phyloP scores from a whole-genome alignment of 169 alveolate genomes.

The Plasmodium malariae region DNA sequence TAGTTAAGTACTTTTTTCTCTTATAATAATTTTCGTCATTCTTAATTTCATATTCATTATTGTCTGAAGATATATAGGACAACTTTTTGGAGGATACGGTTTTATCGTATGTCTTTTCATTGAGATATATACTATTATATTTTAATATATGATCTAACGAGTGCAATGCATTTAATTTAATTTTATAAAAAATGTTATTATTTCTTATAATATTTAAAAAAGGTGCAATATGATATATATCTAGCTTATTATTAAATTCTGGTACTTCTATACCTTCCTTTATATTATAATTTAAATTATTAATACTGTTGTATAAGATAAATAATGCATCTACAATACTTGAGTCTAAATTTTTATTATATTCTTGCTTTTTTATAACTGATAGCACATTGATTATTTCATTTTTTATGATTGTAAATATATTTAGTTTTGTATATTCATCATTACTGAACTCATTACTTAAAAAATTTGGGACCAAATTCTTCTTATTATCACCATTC shows the following conservation, averaged over 20 bases:
- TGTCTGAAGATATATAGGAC: slow-evolving; percentile 18
- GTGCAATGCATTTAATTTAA: slow-evolving; percentile 59
- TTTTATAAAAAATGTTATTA: slow-evolving; percentile 69
- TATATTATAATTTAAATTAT: slow-evolving; percentile 46
- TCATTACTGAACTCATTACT: slow-evolving; percentile 10
- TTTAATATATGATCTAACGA: slow-evolving; percentile 71
- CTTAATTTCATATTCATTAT: slow-evolving; percentile 11
- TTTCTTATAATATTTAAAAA: slow-evolving; percentile 76
- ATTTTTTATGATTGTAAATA: slow-evolving; percentile 74
- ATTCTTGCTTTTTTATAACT: slow-evolving; percentile 71
- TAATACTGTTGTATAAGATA: slow-evolving; percentile 69
- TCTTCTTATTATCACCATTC: slow-evolving; percentile 11
- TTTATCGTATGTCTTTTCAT: slow-evolving; percentile 18
- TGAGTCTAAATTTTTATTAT: slow-evolving; percentile 69
- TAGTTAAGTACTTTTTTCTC: slow-evolving; percentile 2
- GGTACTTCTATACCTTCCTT: slow-evolving; percentile 43
- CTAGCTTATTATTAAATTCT: slow-evolving; percentile 59
- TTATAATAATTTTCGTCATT: background rate
- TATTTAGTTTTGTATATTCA: slow-evolving; percentile 48
- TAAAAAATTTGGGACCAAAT: background rate
- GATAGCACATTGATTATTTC: slow-evolving; percentile 75
- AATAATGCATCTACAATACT: slow-evolving; percentile 73
- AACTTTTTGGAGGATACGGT: background rate
- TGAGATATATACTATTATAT: slow-evolving; percentile 41
- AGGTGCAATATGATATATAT: slow-evolving; percentile 76